Evolutionary conservation across 768 basidiomycete species (phyloP).

Genomic region (Lentinula aciculospora): DNA sequence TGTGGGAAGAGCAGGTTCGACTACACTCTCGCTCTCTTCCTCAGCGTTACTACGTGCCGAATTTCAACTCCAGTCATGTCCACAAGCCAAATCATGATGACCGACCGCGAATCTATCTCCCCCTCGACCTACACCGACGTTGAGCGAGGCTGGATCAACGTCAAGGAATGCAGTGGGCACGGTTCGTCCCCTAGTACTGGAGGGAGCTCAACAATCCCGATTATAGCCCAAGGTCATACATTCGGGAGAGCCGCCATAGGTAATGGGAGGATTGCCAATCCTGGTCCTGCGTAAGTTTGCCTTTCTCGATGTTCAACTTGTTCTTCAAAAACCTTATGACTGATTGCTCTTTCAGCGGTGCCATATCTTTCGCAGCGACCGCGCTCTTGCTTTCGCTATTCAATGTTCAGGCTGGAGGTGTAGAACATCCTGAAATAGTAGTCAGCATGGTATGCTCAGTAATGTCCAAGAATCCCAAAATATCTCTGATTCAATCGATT

Average conservation of each 20-base stretch:
- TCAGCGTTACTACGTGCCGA: not conserved
- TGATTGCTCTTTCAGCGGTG: constrained; percentile 18
- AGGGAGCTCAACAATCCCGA: not conserved
- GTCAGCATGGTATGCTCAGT: constrained; percentile 60
- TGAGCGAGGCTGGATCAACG: constrained; percentile 10
- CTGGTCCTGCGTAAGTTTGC: constrained; percentile 27
- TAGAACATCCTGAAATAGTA: constrained; percentile 53
- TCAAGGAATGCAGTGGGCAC: constrained; percentile 3
- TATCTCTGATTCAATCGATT: not conserved
- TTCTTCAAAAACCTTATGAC: not conserved
- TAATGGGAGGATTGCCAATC: constrained; percentile 24
- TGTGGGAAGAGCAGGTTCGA: not conserved
- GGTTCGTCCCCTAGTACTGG: not conserved
- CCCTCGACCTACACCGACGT: constrained; percentile 6
- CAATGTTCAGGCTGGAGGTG: constrained; percentile 48
- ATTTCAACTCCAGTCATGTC: not conserved
- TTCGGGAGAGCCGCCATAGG: not conserved
- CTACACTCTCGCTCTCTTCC: not conserved
- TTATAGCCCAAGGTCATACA: not conserved
- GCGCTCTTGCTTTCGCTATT: constrained; percentile 67
- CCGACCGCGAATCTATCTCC: constrained; percentile 2
- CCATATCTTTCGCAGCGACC: constrained; percentile 50
- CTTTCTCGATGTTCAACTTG: too few relatives aligned
- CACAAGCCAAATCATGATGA: not conserved
- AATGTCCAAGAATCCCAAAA: too few relatives aligned